Percentiles rank a stretch among this genome's conserved stretches.
phyloP scores from a whole-genome alignment of 1,284 basidiomycete genomes.

The Cutaneotrichosporon cutaneum region DNA sequence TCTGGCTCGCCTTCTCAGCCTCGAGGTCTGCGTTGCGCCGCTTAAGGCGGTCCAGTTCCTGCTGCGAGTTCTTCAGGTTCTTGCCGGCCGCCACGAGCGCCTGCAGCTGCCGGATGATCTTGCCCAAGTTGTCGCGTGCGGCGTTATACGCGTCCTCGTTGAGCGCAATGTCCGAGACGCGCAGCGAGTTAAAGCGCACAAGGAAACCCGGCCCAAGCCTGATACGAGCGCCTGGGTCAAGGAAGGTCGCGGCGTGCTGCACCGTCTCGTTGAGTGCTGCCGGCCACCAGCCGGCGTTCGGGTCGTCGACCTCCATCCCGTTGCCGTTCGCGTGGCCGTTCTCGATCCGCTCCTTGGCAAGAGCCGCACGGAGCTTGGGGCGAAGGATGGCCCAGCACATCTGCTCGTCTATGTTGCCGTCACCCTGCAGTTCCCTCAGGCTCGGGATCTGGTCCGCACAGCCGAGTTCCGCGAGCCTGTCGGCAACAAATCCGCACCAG shows the following conservation, averaged over 20 bases:
- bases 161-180: slow-evolving; percentile 78
- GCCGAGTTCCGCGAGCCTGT: slow-evolving; percentile 50
- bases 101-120: slow-evolving; percentile 46
- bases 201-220: slow-evolving; percentile 65
- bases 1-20: slow-evolving; percentile 43
- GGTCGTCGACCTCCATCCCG: slow-evolving; percentile 22
- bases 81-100: slow-evolving; percentile 9
- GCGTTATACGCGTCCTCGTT: slow-evolving; percentile 56
- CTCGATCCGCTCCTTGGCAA: slow-evolving; percentile 33
- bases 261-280: slow-evolving; percentile 35
- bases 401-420: slow-evolving; percentile 73
- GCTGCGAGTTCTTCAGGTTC: slow-evolving; percentile 16
- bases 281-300: slow-evolving; percentile 35
- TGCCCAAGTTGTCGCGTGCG: slow-evolving; percentile 50
- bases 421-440: slow-evolving; percentile 66
- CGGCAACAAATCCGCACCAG: slow-evolving; percentile 57
- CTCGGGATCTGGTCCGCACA: slow-evolving; percentile 59
- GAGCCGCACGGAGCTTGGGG: slow-evolving; percentile 67
- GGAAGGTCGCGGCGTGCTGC: slow-evolving; percentile 31
- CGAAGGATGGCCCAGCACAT: slow-evolving; percentile 90
- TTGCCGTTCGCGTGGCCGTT: slow-evolving; percentile 11
- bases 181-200: slow-evolving; percentile 90
- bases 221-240: slow-evolving; percentile 32
- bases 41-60: slow-evolving; percentile 32
- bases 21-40: slow-evolving; percentile 33